Conservation (phyloP, 768 basidiomycete species). For the Russula abietina region DNA sequence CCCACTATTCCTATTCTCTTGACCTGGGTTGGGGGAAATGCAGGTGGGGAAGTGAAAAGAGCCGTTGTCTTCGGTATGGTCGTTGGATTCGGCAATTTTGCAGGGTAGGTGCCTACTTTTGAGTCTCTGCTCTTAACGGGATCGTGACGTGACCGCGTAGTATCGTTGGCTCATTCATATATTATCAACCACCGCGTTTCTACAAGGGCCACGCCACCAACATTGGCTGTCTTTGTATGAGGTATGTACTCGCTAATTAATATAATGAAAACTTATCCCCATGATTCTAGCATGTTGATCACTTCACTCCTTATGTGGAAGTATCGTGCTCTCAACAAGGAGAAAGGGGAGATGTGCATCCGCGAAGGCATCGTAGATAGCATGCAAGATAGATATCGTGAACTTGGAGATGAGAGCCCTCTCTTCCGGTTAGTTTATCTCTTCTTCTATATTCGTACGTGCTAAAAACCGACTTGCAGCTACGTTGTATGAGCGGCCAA, state of each 20-base stretch:
- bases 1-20: constrained; percentile 44
- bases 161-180: constrained; percentile 41
- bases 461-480: not conserved
- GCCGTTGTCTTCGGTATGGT: constrained; percentile 50
- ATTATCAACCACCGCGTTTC: constrained; percentile 36
- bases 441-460: not conserved
- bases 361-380: constrained; percentile 40
- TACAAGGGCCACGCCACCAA: constrained; percentile 38
- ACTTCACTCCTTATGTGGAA: constrained; percentile 44
- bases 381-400: constrained; percentile 37
- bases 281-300: constrained; percentile 34
- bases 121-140: constrained; percentile 7
- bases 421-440: constrained; percentile 41
- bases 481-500: constrained; percentile 12
- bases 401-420: constrained; percentile 51
- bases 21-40: constrained; percentile 52
- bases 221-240: constrained; percentile 30
- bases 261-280: not conserved
- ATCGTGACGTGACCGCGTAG: constrained; percentile 24
- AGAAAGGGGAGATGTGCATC: constrained; percentile 42
- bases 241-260: constrained; percentile 11
- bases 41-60: constrained; percentile 50
- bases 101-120: constrained; percentile 36
- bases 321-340: constrained; percentile 44
- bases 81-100: constrained; percentile 50